Evolutionary conservation across 1,139 yeast genomes (phyloP), one percentile per base, ranked within the genome.

Genomic region (Nakaseomyces bracarensis): DNA sequence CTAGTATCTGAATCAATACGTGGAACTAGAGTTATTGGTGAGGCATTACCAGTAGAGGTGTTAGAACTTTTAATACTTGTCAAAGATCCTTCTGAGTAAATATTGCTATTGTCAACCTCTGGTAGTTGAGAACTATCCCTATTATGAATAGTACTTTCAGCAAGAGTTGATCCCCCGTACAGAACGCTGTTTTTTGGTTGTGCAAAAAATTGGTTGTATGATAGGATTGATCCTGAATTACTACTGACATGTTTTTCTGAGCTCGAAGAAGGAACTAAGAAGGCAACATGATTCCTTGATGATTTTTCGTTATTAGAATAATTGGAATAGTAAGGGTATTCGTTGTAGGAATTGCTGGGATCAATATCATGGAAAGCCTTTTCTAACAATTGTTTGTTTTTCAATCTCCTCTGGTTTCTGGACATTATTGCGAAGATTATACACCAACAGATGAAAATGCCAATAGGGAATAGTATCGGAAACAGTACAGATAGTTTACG

Each of bases 191-290:
- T 19, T 9, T 30, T 30, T 4, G 20, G 34, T 3, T 7, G 34
- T 10, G 34, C 21, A 18, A 30, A 30, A 22, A 30, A 30, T 8
- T 18, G 34, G 18, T 30, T 30, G 22, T 30, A 30, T 30, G 34
- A 30, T 3, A 30, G 14, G 6, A 30, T 30, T 8, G 34, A 30
- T 11, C 34, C 34, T 3, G 34, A 19, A 9, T 21, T 21, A 10
- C 30, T 27, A 14, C 18, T 27, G 10, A 7, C 28, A 7, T 9
- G 5, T 25, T 13, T 13, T 25, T 25, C n/a, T 10, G n/a, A 5
- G 6, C n/a, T n/a, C 22, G 31, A 13, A 9, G 31, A 30, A 8
- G 34, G 22, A 7, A 4, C 34, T 18, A 22, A 21, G 11, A 30
- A 30, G 13, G 2, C 18, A n/a, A 30, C 34, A 18, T 30, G 34